Base-by-base conservation (phyloP, 306 rosid species). In the Castanospermum australe region DNA sequence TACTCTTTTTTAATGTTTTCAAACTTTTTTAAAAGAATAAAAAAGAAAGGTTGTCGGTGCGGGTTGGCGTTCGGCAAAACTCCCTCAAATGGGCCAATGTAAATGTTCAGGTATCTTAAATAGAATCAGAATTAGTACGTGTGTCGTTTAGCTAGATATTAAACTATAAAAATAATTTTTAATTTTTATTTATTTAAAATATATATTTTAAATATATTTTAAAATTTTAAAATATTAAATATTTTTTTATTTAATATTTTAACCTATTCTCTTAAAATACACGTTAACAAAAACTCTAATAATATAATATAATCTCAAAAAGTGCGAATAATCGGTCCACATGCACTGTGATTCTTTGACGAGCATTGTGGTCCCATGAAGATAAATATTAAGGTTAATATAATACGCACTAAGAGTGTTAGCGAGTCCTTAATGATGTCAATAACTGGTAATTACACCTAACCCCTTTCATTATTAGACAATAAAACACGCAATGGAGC, bases 391-490 rank as follows among this genome's bases (percentile, higher is more conserved):
- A 17, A 1, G 67, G 42, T 30, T 28, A 21, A 55, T 41, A 24
- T 73, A 24, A 15, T 20, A 61, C 18, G 18, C 45, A 33, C 50
- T 45, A 20, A 35, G 56, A 21, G 70, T 45, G 25, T 32, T 48
- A 11, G n/a, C n/a, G 36, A 11, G 0, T 5, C 14, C 67, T 42
- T 59, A 68, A 63, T 36, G 54, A 76, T 44, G 32, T 44, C 41
- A 3, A 38, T 38, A 0, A 0, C 42, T 28, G 2, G 15, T 32
- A 22, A 45, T 76, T 50, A 82, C 82, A 9, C 83, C 89, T 41
- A 77, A 75, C 39, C 73, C 86, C 56, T 54, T 66, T 74, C 72
- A 61, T 39, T 35, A 61, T 39, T 35, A 48, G 42, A 52, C 50
- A 61, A 45, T 60, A 24, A 73, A 56, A 56, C 28, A 41, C 66